Conservation (phyloP, 306 rosid genomes). For the cucumber (Cucumis sativus) region Cucumber_9930_V3 NC_026657.2:36638501-36639000, state of each 20-base stretch:
- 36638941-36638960: too few species aligned
- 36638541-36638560: neutral
- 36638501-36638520: neutral
- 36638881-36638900: conserved; percentile 1
- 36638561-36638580: neutral
- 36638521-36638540: neutral
- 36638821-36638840: neutral
- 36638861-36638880: conserved; percentile 11
- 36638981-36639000: too few species aligned
- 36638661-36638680: conserved; percentile 30
- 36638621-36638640: conserved; percentile 27
- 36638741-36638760: neutral
- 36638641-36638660: conserved; percentile 21
- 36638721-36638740: too few species aligned
- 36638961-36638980: too few species aligned
- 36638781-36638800: too few species aligned
- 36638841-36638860: neutral
- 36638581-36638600: neutral
- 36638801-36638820: conserved; percentile 5
- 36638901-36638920: too few species aligned
- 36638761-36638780: neutral
- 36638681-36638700: neutral
- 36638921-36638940: too few species aligned
- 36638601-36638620: conserved; percentile 21
- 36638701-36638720: too few species aligned